phyloP scores from a whole-genome alignment of 2,329 filamentous ascomycete genomes.

The Thelonectria blattea region DNA sequence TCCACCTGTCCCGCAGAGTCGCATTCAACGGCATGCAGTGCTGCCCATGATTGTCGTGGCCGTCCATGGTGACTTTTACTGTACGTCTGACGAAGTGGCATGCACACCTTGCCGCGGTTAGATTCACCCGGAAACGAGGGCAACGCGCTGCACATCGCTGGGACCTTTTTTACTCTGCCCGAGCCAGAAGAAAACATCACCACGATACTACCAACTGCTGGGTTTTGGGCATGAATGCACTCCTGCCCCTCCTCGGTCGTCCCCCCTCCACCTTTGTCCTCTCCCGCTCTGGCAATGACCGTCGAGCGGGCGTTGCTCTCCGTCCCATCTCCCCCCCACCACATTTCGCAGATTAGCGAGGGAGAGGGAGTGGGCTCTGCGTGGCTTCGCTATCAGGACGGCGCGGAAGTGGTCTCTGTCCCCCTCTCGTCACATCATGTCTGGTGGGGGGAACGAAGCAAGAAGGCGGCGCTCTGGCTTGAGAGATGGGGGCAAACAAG shows the following conservation, averaged over 20 bases:
- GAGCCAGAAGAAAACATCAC: no score
- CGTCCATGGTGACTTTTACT: background rate
- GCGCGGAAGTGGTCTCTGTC: slow-evolving; percentile 11
- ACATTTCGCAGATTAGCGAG: slow-evolving; percentile 35
- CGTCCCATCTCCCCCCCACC: slow-evolving; percentile 19
- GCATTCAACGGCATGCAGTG: background rate
- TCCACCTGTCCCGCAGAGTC: no score
- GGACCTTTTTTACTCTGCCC: background rate
- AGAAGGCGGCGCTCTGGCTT: slow-evolving; percentile 14
- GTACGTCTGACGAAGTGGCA: slow-evolving; percentile 10
- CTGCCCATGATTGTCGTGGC: background rate
- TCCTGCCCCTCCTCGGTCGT: background rate
- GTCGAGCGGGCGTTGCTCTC: background rate
- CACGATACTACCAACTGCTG: background rate
- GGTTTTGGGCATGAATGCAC: background rate
- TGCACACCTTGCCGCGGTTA: background rate
- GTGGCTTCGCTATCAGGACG: slow-evolving; percentile 29
- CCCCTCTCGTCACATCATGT: slow-evolving; percentile 12
- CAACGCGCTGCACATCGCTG: background rate
- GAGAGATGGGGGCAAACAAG: slow-evolving; percentile 16
- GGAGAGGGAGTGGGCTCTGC: slow-evolving; percentile 11
- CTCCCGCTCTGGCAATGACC: background rate
- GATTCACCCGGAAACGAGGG: slow-evolving; percentile 15
- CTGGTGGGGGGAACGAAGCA: slow-evolving; percentile 12
- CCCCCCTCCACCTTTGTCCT: background rate